phyloP scores from a whole-genome alignment of 495 filamentous ascomycete species.

The Aspergillus carlsbadensis region DNA sequence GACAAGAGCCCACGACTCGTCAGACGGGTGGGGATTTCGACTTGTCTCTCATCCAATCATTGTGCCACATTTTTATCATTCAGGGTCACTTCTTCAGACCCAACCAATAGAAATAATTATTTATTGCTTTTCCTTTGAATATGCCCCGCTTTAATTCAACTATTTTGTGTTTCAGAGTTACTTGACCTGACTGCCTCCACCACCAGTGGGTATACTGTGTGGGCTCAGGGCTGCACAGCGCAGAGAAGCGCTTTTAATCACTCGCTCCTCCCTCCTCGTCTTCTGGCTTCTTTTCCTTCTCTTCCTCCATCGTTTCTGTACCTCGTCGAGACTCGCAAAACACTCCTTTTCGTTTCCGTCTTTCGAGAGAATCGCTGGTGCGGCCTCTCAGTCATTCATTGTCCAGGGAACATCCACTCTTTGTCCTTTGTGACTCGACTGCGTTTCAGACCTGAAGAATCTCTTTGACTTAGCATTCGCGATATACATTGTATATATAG shows the following conservation, averaged over 20 bases:
- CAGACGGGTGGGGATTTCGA: constrained; percentile 6
- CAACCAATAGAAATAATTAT: constrained; percentile 2
- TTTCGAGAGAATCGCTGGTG: constrained; percentile 19
- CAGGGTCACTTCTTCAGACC: constrained; percentile 14
- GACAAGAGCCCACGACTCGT: background rate
- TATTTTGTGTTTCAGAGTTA: constrained; percentile 1
- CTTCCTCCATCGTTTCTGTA: constrained; percentile 12
- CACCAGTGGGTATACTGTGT: background rate
- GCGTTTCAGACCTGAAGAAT: background rate
- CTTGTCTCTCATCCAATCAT: constrained; percentile 10
- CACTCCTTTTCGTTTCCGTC: constrained; percentile 22
- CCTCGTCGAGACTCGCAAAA: constrained; percentile 19
- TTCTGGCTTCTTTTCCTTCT: constrained; percentile 19
- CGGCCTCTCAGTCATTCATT: constrained; percentile 33
- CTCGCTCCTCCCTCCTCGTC: constrained; percentile 20
- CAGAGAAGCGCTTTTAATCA: constrained; percentile 9
- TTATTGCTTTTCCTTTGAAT: constrained; percentile 12
- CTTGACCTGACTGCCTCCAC: constrained; percentile 2
- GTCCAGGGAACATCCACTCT: constrained; percentile 18
- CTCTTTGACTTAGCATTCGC: constrained; percentile 4
- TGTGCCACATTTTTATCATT: background rate
- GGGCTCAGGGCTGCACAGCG: background rate
- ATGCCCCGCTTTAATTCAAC: constrained; percentile 22
- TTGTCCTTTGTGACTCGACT: constrained; percentile 12
- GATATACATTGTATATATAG: background rate